Evolutionary conservation across 805 yeast species (phyloP).

Genomic region (Metschnikowia bowlesiae): DNA sequence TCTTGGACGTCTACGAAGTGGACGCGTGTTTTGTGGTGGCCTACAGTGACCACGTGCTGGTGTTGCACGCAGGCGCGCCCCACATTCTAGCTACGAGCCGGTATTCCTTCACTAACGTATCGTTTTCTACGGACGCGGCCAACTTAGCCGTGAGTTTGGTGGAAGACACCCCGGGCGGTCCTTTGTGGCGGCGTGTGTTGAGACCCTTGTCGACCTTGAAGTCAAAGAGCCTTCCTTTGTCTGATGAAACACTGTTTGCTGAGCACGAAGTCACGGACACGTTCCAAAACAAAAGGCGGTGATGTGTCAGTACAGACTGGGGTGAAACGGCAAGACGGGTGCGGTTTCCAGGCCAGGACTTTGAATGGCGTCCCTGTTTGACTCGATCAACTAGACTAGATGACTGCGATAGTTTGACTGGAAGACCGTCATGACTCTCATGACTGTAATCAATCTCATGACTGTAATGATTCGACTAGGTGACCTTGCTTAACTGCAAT

Average conservation of each 20-base stretch:
- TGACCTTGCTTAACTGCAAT: too few relatives aligned
- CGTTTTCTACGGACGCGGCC: background rate
- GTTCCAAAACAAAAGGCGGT: background rate
- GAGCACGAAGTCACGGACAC: background rate
- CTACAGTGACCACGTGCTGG: slow-evolving; percentile 13
- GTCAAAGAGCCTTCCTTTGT: background rate
- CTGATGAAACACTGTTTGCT: background rate
- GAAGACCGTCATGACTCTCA: too few relatives aligned
- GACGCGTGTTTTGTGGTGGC: slow-evolving; percentile 4
- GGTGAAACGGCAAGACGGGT: too few relatives aligned
- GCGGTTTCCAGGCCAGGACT: too few relatives aligned
- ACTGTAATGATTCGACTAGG: too few relatives aligned
- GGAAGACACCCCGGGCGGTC: slow-evolving; percentile 11
- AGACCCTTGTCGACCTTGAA: background rate
- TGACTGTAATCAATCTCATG: too few relatives aligned
- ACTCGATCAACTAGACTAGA: too few relatives aligned
- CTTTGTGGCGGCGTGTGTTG: slow-evolving; percentile 9
- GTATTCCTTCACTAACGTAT: slow-evolving; percentile 2
- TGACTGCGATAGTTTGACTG: too few relatives aligned
- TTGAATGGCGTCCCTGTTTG: too few relatives aligned
- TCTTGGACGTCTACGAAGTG: slow-evolving; percentile 7
- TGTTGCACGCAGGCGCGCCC: slow-evolving; percentile 4
- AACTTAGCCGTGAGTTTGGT: slow-evolving; percentile 5
- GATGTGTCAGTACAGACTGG: background rate
- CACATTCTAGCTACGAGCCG: slow-evolving; percentile 9